Conservation (phyloP, 2,329 filamentous ascomycete species). For the Epichloe sibirici region DNA sequence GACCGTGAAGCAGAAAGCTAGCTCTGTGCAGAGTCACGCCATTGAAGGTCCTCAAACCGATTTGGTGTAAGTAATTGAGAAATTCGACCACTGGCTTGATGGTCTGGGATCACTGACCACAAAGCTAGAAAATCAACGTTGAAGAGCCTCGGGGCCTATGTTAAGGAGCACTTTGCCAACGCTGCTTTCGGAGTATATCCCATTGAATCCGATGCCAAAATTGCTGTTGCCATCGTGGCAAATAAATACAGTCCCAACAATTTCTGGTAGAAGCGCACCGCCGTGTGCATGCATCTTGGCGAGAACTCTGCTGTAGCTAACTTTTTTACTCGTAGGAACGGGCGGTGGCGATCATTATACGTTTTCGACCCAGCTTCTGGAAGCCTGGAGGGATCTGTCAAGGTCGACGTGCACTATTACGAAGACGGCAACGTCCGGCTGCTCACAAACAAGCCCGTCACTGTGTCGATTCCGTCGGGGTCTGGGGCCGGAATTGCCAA, state of each 20-base stretch:
- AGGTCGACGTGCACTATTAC: slow-evolving; percentile 98
- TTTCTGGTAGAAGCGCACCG: slow-evolving; percentile 58
- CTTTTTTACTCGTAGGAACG: slow-evolving; percentile 51
- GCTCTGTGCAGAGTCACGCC: slow-evolving; percentile 64
- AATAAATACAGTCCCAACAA: slow-evolving; percentile 98
- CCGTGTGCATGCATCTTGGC: background rate
- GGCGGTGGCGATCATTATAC: slow-evolving; percentile 88
- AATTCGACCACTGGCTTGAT: background rate
- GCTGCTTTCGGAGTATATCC: slow-evolving; percentile 76
- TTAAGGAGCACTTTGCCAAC: slow-evolving; percentile 78
- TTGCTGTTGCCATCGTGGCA: slow-evolving; percentile 76
- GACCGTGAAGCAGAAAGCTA: slow-evolving; percentile 53
- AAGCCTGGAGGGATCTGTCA: slow-evolving; percentile 64
- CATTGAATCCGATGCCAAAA: slow-evolving; percentile 57
- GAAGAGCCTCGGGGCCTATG: slow-evolving; percentile 64
- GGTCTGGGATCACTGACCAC: background rate
- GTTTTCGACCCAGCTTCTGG: slow-evolving; percentile 58
- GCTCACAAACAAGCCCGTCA: slow-evolving; percentile 70
- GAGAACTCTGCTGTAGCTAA: background rate
- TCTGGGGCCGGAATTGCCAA: slow-evolving; percentile 58
- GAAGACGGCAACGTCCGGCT: slow-evolving; percentile 96
- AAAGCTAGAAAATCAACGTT: slow-evolving; percentile 62
- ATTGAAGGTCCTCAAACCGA: slow-evolving; percentile 67
- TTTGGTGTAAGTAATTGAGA: slow-evolving; percentile 56
- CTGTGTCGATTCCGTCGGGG: slow-evolving; percentile 45